A percentile compares a stretch with the other conserved stretches of the same genome.
phyloP scores from a whole-genome alignment of 768 basidiomycete genomes.

The Agrocybe pediades region DNA sequence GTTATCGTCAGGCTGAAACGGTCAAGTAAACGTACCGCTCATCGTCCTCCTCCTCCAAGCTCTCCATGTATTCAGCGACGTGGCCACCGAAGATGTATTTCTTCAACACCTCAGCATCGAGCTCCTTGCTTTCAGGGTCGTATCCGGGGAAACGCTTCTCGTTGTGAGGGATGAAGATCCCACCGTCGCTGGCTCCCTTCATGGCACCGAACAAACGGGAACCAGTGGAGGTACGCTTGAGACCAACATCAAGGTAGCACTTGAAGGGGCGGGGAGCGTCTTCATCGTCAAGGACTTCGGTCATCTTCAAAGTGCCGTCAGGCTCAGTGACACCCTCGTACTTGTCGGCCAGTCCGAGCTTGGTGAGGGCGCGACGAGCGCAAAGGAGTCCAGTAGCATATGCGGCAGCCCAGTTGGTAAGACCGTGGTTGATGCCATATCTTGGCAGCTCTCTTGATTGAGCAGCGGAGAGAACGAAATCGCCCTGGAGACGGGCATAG shows the following conservation, averaged over 20 bases:
- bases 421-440: constrained; percentile 97
- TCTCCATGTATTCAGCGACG: constrained; percentile 99
- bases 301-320: constrained; percentile 80
- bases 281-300: constrained; percentile 87
- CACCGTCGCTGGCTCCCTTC: constrained; percentile 98
- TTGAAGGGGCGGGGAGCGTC: constrained; percentile 99
- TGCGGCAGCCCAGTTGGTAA: constrained; percentile 98
- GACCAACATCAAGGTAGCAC: constrained; percentile 96
- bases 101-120: constrained; percentile 93
- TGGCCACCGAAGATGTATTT: constrained; percentile 99
- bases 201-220: constrained; percentile 97
- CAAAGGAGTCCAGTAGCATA: constrained; percentile 96
- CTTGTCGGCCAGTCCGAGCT: constrained; percentile 96
- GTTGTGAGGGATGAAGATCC: constrained; percentile 96
- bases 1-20: neutral
- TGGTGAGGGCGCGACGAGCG: constrained; percentile 92
- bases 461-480: constrained; percentile 89
- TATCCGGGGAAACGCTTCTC: constrained; percentile 98
- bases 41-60: constrained; percentile 98
- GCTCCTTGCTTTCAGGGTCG: constrained; percentile 88
- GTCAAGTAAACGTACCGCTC: constrained; percentile 61
- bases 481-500: constrained; percentile 97
- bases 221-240: constrained; percentile 97
- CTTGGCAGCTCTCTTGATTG: constrained; percentile 89
- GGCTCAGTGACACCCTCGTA: constrained; percentile 94